Conservation (phyloP, 2,329 filamentous ascomycete genomes). For the Byssothecium circinans region DNA sequence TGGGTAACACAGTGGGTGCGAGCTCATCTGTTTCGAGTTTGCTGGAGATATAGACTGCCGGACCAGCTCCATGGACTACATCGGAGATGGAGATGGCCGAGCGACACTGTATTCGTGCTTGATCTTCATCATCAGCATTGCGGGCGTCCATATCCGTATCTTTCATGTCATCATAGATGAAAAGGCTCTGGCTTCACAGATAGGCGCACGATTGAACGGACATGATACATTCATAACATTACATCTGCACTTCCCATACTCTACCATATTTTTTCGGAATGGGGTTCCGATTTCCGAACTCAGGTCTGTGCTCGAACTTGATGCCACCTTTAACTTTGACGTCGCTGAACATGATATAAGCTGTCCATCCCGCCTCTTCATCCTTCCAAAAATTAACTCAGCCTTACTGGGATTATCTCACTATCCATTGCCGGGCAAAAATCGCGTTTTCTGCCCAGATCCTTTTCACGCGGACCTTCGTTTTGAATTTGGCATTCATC, state of each 20-base stretch:
- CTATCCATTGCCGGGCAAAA: too few species aligned
- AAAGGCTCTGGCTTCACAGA: not conserved
- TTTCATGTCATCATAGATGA: not conserved
- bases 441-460: too few species aligned
- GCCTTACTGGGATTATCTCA: not conserved
- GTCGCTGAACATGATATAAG: slow-evolving; percentile 9
- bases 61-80: slow-evolving; percentile 1
- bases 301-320: slow-evolving; percentile 24
- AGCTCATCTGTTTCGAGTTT: slow-evolving; percentile 13
- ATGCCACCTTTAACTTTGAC: slow-evolving; percentile 34
- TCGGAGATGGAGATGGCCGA: not conserved
- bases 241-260: not conserved
- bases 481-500: too few species aligned
- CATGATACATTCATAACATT: not conserved
- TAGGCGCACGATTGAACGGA: not conserved
- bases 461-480: too few species aligned
- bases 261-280: slow-evolving; percentile 7
- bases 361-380: not conserved
- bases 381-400: not conserved
- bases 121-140: slow-evolving; percentile 21
- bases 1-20: slow-evolving; percentile 27
- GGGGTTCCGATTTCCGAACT: slow-evolving; percentile 19
- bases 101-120: slow-evolving; percentile 11
- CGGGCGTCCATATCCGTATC: slow-evolving; percentile 16
- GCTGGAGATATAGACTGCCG: slow-evolving; percentile 17